Evolutionary conservation across 352 stramenopile genomes (phyloP).

Genomic region (Elongisporangium prolatum): DNA sequence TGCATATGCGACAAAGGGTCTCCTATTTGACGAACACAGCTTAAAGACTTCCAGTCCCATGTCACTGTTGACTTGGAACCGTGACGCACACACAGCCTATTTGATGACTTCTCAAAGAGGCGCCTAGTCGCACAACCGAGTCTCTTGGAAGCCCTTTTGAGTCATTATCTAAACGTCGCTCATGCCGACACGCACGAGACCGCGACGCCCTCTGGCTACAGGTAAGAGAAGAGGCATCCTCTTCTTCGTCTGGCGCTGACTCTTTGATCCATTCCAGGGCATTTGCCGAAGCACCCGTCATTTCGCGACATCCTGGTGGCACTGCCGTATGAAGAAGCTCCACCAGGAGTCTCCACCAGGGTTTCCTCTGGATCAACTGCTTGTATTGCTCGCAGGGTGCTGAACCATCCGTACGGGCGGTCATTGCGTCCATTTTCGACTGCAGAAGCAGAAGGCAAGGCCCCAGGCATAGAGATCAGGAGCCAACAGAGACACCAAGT

Average conservation of each 20-base stretch:
- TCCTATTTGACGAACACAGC: too few relatives aligned
- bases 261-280: not conserved
- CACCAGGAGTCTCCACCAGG: not conserved
- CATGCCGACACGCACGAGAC: not conserved
- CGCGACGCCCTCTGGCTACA: not conserved
- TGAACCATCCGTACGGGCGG: not conserved
- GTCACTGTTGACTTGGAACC: too few relatives aligned
- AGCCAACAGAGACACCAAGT: too few relatives aligned
- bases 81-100: too few relatives aligned
- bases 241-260: not conserved
- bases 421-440: not conserved
- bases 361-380: not conserved
- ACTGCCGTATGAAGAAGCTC: slow-evolving; percentile 1
- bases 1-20: too few relatives aligned
- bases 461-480: too few relatives aligned
- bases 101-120: too few relatives aligned
- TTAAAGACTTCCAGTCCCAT: too few relatives aligned
- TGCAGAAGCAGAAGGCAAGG: not conserved
- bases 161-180: too few relatives aligned
- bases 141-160: too few relatives aligned
- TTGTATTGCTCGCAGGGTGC: not conserved
- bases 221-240: not conserved
- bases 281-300: slow-evolving; percentile 4
- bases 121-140: too few relatives aligned
- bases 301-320: slow-evolving; percentile 10